Conservation (phyloP, 228 moss, liverwort and hornwort species). For the Sphagnum fallax region DNA sequence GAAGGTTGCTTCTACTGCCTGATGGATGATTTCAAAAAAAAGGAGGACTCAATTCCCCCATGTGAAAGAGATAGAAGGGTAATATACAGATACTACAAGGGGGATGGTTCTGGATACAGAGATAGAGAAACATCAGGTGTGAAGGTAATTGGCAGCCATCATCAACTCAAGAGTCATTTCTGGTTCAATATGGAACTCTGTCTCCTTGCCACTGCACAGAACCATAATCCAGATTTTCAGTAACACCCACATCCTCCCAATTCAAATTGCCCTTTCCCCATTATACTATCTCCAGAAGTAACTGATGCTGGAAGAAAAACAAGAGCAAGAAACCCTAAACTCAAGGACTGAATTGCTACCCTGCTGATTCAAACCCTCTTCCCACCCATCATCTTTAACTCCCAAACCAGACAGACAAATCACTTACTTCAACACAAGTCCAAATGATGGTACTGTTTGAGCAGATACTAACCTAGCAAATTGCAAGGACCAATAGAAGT, state of each 20-base stretch:
- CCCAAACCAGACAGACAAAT: too few relatives aligned
- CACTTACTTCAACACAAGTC: too few relatives aligned
- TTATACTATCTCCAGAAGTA: background rate
- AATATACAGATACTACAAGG: too few relatives aligned
- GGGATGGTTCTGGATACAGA: background rate
- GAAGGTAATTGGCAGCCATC: slow-evolving; percentile 92
- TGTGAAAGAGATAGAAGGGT: too few relatives aligned
- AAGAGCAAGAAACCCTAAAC: too few relatives aligned
- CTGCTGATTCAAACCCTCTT: background rate
- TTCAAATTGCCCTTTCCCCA: background rate
- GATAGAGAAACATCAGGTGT: slow-evolving; percentile 34
- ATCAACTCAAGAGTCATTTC: slow-evolving; percentile 91
- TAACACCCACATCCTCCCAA: background rate
- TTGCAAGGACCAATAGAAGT: slow-evolving; percentile 98
- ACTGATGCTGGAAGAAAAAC: too few relatives aligned
- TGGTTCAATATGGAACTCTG: slow-evolving; percentile 81
- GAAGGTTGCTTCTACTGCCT: too few relatives aligned
- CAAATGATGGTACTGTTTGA: too few relatives aligned
- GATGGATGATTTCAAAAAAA: too few relatives aligned
- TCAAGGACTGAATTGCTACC: too few relatives aligned
- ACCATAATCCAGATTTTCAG: background rate
- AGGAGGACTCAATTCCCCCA: too few relatives aligned
- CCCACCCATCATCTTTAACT: too few relatives aligned
- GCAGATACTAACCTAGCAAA: slow-evolving; percentile 52
- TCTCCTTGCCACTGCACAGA: slow-evolving; percentile 68